Percentiles rank a stretch among this genome's conserved stretches.
These are phyloP conservation scores for Blastomyces parvus DNA, from an alignment of 2,329 filamentous ascomycete species.

Conservation along the genomic window DNA sequence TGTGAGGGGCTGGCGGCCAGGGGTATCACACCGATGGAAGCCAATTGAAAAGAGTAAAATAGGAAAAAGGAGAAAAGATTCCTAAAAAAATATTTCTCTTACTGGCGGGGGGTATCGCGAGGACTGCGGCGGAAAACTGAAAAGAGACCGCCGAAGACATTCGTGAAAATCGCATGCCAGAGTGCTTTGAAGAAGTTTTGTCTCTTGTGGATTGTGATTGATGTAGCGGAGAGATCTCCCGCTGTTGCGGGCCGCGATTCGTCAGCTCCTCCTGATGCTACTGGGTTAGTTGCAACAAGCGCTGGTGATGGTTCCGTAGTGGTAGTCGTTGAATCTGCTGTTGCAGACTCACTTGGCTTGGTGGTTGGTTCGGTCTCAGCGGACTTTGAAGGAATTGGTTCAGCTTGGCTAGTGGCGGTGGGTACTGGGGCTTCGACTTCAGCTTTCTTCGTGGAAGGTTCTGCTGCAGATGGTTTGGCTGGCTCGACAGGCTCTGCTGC, in stretches of 20 bases:
- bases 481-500: background rate
- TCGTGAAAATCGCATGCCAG: constrained; percentile 32
- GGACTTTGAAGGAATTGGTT: background rate
- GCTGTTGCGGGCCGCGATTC: constrained; percentile 14
- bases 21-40: constrained; percentile 3
- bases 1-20: background rate
- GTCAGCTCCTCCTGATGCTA: constrained; percentile 6
- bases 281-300: background rate
- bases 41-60: constrained; percentile 9
- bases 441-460: background rate
- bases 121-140: constrained; percentile 31
- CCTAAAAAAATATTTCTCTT: constrained; percentile 16
- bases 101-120: constrained; percentile 21
- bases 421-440: background rate
- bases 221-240: constrained; percentile 30
- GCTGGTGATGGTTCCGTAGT: background rate
- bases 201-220: constrained; percentile 26
- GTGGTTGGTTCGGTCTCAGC: constrained; percentile 5
- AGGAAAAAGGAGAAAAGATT: constrained; percentile 13
- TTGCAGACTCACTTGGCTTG: constrained; percentile 18
- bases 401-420: background rate
- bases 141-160: constrained; percentile 34
- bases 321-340: constrained; percentile 14
- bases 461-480: background rate
- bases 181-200: constrained; percentile 35